Evolutionary conservation across 495 filamentous ascomycete species (phyloP).

Genomic region (Hypoxylon intermedium): DNA sequence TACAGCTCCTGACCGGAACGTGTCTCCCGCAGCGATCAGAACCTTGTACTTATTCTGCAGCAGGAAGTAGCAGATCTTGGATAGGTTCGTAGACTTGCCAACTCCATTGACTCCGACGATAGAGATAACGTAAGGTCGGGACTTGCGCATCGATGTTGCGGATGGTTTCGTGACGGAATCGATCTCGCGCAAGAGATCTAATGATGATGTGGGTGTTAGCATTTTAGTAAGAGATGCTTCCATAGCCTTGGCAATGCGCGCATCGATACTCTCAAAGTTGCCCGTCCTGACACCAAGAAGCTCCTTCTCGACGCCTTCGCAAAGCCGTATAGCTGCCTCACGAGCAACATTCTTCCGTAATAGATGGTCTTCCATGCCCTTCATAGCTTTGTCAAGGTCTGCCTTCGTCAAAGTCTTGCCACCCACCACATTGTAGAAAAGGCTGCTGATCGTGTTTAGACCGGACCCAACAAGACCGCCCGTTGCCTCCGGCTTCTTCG

Average conservation of each 20-base stretch:
- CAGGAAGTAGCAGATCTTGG: conserved; percentile 96
- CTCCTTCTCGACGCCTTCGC: conserved; percentile 87
- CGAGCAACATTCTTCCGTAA: conserved; percentile 95
- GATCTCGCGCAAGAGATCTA: conserved; percentile 94
- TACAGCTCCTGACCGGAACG: conserved; percentile 95
- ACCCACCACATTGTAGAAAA: conserved; percentile 93
- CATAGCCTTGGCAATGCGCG: conserved; percentile 81
- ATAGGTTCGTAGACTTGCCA: conserved; percentile 94
- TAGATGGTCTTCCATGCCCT: conserved; percentile 94
- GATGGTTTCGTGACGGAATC: conserved; percentile 74
- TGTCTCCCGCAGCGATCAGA: conserved; percentile 95
- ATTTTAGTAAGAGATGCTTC: conserved; percentile 91
- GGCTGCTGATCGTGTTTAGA: conserved; percentile 77
- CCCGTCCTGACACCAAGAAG: conserved; percentile 90
- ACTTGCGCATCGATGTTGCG: conserved; percentile 58
- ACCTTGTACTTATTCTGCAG: conserved; percentile 95
- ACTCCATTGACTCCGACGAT: conserved; percentile 99
- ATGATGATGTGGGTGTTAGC: conserved; percentile 90
- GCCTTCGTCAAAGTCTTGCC: conserved; percentile 88
- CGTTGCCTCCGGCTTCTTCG: conserved; percentile 51
- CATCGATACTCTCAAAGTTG: conserved; percentile 89
- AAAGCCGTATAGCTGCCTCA: conserved; percentile 90
- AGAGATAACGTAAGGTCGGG: conserved; percentile 91
- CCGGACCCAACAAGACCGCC: conserved; percentile 76
- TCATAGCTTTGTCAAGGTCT: conserved; percentile 88